These are phyloP conservation scores for Amphirosellinia nigrospora DNA, from an alignment of 495 filamentous ascomycete species.

Conservation along the genomic window DNA sequence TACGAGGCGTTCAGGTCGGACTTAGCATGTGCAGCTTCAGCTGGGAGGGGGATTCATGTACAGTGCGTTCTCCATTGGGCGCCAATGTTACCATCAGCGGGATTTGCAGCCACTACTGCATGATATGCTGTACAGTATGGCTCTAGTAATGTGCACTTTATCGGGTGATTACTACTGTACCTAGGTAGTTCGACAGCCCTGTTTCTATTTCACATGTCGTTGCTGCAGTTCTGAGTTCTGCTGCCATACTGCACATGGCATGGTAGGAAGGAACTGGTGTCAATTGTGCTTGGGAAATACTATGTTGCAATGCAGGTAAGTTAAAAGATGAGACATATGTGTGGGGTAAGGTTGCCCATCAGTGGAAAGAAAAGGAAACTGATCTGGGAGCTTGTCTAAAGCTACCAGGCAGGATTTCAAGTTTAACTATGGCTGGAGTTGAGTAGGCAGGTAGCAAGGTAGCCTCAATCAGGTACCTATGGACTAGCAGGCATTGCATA, in stretches of 20 bases:
- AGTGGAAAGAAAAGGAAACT: not conserved
- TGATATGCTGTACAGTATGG: not conserved
- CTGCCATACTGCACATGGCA: not conserved
- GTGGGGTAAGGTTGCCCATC: slow-evolving; percentile 1
- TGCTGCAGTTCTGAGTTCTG: not conserved
- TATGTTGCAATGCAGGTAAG: not conserved
- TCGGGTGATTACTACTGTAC: not conserved
- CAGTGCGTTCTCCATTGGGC: not conserved
- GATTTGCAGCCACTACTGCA: too few relatives aligned
- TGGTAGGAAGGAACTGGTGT: not conserved
- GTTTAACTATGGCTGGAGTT: not conserved
- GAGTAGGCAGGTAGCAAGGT: not conserved
- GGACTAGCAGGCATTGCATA: not conserved
- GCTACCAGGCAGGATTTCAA: not conserved
- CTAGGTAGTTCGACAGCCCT: not conserved
- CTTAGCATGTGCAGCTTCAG: slow-evolving; percentile 21
- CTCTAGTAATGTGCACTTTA: not conserved
- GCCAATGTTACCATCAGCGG: not conserved
- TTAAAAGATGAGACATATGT: not conserved
- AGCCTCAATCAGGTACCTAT: not conserved
- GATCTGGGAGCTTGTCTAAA: not conserved
- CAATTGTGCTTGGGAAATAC: not conserved
- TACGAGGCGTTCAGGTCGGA: not conserved
- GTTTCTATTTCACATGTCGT: not conserved
- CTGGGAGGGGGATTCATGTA: not conserved